Evolutionary conservation across 179 eudicot genomes (phyloP), one percentile per base, ranked within the genome.

Genomic region (Spergularia azorica): DNA sequence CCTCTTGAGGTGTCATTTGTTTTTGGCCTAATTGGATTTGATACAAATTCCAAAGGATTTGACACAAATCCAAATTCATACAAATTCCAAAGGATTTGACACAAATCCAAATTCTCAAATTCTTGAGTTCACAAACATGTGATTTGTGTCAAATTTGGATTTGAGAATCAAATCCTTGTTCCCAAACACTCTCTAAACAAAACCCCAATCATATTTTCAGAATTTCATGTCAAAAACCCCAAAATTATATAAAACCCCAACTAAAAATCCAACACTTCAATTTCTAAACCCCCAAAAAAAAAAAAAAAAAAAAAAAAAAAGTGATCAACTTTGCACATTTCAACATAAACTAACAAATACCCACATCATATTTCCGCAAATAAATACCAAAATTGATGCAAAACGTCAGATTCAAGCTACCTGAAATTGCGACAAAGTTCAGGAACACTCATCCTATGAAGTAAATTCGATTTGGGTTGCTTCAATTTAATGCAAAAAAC

Each of bases 351-450:
- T 67, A 36, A 32, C 17, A 38, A 66, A 56, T 56, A 76, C 72
- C 79, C 66, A 57, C 2, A 39, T 76, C 79, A 67, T 5, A 78
- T 55, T 15, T 21, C 65, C 14, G 20, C 70, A 60, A 79, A 15
- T 9, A 74, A 6, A 63, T 8, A 51, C 70, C n/a, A 71, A 82
- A 74, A 9, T 18, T 43, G 6, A 61, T 18, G 51, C 65, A 70
- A 20, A 60, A 26, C 1, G 13, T 14, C 16, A 50, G 75, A 48
- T 20, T 65, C 76, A 90, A 43, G 57, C 52, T 77, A 91, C 96
- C 96, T 91, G 70, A 89, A 91, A 85, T 87, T 89, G 57, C 96
- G 91, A 82, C 96, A 91, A 12, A 91, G 93, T 67, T 91, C 93
- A 48, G 96, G 96, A 76, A 91, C 93, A 60, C 90, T 89, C 96